Evolutionary conservation across 2,329 filamentous ascomycete genomes (phyloP), one percentile per base, ranked within the genome.

Genomic region (Dactylonectria estremocensis): DNA sequence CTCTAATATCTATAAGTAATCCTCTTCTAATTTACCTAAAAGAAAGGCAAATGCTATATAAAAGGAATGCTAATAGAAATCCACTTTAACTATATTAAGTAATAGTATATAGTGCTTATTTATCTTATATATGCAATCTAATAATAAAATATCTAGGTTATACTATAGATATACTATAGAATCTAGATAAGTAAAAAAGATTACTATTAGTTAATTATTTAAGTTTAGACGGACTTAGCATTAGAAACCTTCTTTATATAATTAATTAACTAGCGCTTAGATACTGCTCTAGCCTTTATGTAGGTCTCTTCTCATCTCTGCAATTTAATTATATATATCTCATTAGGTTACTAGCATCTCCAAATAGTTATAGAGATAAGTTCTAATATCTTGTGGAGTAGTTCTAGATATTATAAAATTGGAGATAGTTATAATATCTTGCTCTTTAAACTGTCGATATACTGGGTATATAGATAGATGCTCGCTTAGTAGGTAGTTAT

Each of bases 321-420:
- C 67, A 66, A 72, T 72, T 14, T 56, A 43, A 58, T 73, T 74
- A 37, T 73, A 73, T 13, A 76, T 62, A 64, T 74, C 66, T 65
- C 69, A 49, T 52, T 72, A 50, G 20, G 67, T 74, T 58, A 66
- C 69, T 7, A 72, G n/a, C 2, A 67, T 64, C 37, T 63, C 56
- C 3, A 37, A 66, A 61, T 68, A 22, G 16, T 71, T 31, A 22
- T 53, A 35, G 16, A 72, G 49, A n/a, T n/a, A n/a, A n/a, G n/a
- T n/a, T n/a, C n/a, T n/a, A n/a, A n/a, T n/a, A n/a, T n/a, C n/a
- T n/a, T 63, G 60, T 4, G 67, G 69, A 20, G 67, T 52, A n/a
- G 63, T 54, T 40, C 72, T 57, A 62, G 69, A 24, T 40, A 46
- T 54, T 24, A 55, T 35, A 56, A 73, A 50, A 31, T 57, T 54